Evolutionary conservation across 495 filamentous ascomycete genomes (phyloP).

Genomic region (Penicillium odoratum): DNA sequence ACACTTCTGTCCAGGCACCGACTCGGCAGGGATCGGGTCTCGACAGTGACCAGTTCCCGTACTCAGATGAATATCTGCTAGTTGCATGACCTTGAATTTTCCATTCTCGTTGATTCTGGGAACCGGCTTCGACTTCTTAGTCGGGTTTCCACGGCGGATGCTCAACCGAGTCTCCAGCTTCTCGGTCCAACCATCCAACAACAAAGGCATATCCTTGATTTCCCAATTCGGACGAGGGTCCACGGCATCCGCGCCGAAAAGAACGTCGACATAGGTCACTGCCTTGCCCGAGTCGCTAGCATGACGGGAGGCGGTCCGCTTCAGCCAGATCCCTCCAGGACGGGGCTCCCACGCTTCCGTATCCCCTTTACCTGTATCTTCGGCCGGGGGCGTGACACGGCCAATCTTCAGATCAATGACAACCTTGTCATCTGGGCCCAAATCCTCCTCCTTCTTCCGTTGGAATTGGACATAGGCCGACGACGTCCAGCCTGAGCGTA

Average conservation of each 20-base stretch:
- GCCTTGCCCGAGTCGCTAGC: slow-evolving; percentile 75
- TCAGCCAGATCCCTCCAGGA: slow-evolving; percentile 82
- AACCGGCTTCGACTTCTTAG: slow-evolving; percentile 60
- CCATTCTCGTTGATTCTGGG: slow-evolving; percentile 81
- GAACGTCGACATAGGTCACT: slow-evolving; percentile 82
- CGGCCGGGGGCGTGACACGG: slow-evolving; percentile 65
- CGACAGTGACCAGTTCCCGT: slow-evolving; percentile 85
- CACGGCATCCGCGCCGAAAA: slow-evolving; percentile 92
- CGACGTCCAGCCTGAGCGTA: slow-evolving; percentile 68
- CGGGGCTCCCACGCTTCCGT: slow-evolving; percentile 80
- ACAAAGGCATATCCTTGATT: slow-evolving; percentile 65
- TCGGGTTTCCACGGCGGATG: slow-evolving; percentile 67
- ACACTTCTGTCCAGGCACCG: slow-evolving; percentile 68
- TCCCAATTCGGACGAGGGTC: slow-evolving; percentile 85
- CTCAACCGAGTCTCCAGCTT: slow-evolving; percentile 68
- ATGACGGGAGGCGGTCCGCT: slow-evolving; percentile 70
- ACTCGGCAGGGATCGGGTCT: slow-evolving; percentile 72
- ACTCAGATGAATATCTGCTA: slow-evolving; percentile 87
- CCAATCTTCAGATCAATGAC: slow-evolving; percentile 83
- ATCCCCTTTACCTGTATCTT: slow-evolving; percentile 54
- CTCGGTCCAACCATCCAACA: slow-evolving; percentile 63
- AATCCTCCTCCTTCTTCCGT: slow-evolving; percentile 85
- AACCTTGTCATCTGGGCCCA: slow-evolving; percentile 71
- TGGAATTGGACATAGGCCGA: slow-evolving; percentile 83
- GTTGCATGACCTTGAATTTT: slow-evolving; percentile 96